Conservation (phyloP, 2,329 filamentous ascomycete species). For the Fusarium sterilihyphosum region DNA sequence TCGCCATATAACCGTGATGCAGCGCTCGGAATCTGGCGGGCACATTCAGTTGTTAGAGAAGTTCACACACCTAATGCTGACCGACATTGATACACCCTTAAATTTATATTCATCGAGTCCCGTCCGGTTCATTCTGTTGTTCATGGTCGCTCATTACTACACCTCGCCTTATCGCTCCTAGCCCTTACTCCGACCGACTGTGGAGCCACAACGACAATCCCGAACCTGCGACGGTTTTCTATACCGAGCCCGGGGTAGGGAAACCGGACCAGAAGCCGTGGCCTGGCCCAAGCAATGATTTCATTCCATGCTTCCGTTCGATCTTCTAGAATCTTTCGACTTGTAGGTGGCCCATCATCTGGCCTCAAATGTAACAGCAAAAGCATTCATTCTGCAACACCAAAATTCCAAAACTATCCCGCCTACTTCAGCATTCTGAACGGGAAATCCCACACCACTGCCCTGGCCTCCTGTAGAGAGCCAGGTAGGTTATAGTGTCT, state of each 20-base stretch:
- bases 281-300: constrained; percentile 22
- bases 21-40: constrained; percentile 14
- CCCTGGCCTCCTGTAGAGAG: constrained; percentile 21
- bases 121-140: constrained; percentile 40
- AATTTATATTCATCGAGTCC: constrained; percentile 11
- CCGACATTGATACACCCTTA: not conserved
- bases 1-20: constrained; percentile 28
- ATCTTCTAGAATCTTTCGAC: constrained; percentile 10
- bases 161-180: constrained; percentile 22
- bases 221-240: constrained; percentile 34
- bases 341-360: not conserved
- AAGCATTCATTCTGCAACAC: not conserved
- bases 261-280: constrained; percentile 32
- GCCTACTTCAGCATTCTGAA: not conserved
- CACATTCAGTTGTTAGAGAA: constrained; percentile 2
- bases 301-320: constrained; percentile 15
- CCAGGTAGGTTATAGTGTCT: constrained; percentile 25
- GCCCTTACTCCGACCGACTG: constrained; percentile 29
- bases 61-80: constrained; percentile 9
- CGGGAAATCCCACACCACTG: not conserved
- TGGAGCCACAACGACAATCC: constrained; percentile 31
- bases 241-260: constrained; percentile 29
- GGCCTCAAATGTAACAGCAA: constrained; percentile 13
- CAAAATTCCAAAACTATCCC: not conserved
- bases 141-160: constrained; percentile 22